Evolutionary conservation across 1,139 yeast species (phyloP).

Genomic region (Nakaseomyces glabratus): DNA sequence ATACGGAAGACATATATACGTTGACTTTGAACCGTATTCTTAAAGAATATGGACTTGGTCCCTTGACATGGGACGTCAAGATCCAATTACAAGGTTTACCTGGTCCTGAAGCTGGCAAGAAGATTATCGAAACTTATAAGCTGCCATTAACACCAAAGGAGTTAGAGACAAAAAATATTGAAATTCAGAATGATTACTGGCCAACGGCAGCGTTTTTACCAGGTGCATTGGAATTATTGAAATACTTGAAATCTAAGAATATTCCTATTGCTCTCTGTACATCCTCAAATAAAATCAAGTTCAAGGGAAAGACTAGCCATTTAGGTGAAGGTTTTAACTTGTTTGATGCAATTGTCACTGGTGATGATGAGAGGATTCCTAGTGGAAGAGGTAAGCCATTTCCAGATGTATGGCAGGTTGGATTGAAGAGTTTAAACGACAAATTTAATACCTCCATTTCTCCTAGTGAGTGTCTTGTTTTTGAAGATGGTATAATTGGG

Average conservation of each 20-base stretch:
- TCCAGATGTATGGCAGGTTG: slow-evolving; percentile 87
- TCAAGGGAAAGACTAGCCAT: slow-evolving; percentile 58
- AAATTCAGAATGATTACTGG: slow-evolving; percentile 57
- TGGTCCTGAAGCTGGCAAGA: slow-evolving; percentile 59
- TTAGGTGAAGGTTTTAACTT: slow-evolving; percentile 49
- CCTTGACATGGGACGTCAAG: slow-evolving; percentile 84
- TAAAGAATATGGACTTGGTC: slow-evolving; percentile 60
- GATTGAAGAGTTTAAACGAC: slow-evolving; percentile 59
- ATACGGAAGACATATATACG: slow-evolving; percentile 88
- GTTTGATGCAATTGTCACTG: slow-evolving; percentile 70
- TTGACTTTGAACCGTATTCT: slow-evolving; percentile 59
- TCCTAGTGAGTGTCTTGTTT: slow-evolving; percentile 75
- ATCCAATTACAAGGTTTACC: slow-evolving; percentile 84
- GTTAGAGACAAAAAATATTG: slow-evolving; percentile 41
- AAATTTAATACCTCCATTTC: slow-evolving; percentile 40
- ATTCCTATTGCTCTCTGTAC: slow-evolving; percentile 92
- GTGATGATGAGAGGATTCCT: slow-evolving; percentile 78
- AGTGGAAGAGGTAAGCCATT: slow-evolving; percentile 83
- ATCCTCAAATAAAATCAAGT: slow-evolving; percentile 59
- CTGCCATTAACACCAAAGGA: slow-evolving; percentile 62
- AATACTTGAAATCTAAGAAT: slow-evolving; percentile 38
- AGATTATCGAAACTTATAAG: slow-evolving; percentile 57
- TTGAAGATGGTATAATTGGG: slow-evolving; percentile 93
- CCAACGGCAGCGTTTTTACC: slow-evolving; percentile 58
- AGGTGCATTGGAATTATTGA: slow-evolving; percentile 68